Conservation (phyloP, 768 basidiomycete genomes). For the Podaxis rugospora region DNA sequence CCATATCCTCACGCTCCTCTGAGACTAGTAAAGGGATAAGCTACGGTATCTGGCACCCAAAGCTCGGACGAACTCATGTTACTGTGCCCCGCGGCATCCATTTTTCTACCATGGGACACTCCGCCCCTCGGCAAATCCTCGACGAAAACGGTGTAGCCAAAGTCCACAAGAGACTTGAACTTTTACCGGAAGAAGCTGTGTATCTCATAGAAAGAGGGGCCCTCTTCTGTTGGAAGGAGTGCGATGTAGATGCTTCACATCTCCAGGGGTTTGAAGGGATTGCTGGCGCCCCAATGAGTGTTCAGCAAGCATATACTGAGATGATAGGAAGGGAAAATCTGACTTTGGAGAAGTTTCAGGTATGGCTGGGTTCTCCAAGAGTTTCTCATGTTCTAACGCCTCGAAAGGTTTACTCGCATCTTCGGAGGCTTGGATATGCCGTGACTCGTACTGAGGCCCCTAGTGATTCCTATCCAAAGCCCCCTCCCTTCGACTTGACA, state of each 20-base stretch:
- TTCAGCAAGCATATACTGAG: conserved; percentile 84
- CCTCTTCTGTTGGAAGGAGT: conserved; percentile 76
- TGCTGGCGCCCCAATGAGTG: conserved; percentile 76
- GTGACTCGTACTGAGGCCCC: conserved; percentile 74
- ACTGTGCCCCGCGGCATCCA: conserved; percentile 78
- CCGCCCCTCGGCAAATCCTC: conserved; percentile 47
- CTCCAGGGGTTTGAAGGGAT: conserved; percentile 32
- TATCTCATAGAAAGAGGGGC: conserved; percentile 91
- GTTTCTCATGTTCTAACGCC: not conserved
- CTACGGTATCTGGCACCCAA: conserved; percentile 77
- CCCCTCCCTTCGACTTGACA: conserved; percentile 30
- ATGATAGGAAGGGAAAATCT: conserved; percentile 79
- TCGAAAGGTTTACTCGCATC: conserved; percentile 84
- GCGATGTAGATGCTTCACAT: conserved; percentile 25
- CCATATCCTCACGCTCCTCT: conserved; percentile 1
- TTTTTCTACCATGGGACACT: conserved; percentile 79
- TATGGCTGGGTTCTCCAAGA: conserved; percentile 24
- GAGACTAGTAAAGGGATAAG: conserved; percentile 66
- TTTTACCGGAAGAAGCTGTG: conserved; percentile 92
- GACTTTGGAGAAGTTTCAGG: conserved; percentile 87
- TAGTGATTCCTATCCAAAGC: conserved; percentile 45
- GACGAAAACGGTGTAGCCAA: conserved; percentile 35
- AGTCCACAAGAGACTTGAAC: conserved; percentile 64
- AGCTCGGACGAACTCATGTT: conserved; percentile 59
- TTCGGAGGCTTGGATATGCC: conserved; percentile 88